A percentile compares a stretch with the other conserved stretches of the same genome.
Evolutionary conservation across 441 rosid genomes (phyloP).

Genomic region (Adansonia madagascariensis): DNA sequence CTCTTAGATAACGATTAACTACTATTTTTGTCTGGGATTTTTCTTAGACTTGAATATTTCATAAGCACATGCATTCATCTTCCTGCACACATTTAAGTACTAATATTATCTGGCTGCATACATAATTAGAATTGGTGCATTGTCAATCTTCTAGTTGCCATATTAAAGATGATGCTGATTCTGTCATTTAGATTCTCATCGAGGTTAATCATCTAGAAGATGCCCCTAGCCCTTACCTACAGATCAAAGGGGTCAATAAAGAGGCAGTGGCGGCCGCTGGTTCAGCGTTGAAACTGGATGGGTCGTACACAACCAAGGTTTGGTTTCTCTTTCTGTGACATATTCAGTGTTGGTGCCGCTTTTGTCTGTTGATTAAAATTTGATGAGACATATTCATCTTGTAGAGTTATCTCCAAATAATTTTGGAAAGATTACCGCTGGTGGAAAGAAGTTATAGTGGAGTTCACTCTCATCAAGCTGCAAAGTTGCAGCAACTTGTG

Average conservation of each 20-base stretch:
- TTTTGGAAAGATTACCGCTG: slow-evolving; percentile 79
- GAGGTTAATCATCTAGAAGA: slow-evolving; percentile 97
- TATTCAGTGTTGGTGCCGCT: slow-evolving; percentile 8
- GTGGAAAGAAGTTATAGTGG: slow-evolving; percentile 75
- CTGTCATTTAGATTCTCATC: slow-evolving; percentile 64
- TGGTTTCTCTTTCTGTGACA: slow-evolving; percentile 21
- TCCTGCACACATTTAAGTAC: not conserved
- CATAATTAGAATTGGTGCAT: not conserved
- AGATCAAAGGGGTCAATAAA: slow-evolving; percentile 92
- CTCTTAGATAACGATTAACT: not conserved
- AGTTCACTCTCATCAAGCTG: slow-evolving; percentile 77
- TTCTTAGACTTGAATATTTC: not conserved
- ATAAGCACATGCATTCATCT: not conserved
- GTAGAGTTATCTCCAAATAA: slow-evolving; percentile 93
- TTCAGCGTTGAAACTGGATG: slow-evolving; percentile 80
- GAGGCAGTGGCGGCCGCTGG: slow-evolving; percentile 97
- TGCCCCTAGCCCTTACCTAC: slow-evolving; percentile 76
- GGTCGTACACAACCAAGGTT: slow-evolving; percentile 98
- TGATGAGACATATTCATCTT: slow-evolving; percentile 19
- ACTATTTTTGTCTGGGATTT: not conserved
- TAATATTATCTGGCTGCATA: not conserved
- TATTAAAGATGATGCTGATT: slow-evolving; percentile 19
- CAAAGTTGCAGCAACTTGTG: slow-evolving; percentile 87
- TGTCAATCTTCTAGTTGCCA: not conserved
- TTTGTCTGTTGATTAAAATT: not conserved